phyloP scores from a whole-genome alignment of 176 grass and related monocot species.

The Alloteropsis semialata region DNA sequence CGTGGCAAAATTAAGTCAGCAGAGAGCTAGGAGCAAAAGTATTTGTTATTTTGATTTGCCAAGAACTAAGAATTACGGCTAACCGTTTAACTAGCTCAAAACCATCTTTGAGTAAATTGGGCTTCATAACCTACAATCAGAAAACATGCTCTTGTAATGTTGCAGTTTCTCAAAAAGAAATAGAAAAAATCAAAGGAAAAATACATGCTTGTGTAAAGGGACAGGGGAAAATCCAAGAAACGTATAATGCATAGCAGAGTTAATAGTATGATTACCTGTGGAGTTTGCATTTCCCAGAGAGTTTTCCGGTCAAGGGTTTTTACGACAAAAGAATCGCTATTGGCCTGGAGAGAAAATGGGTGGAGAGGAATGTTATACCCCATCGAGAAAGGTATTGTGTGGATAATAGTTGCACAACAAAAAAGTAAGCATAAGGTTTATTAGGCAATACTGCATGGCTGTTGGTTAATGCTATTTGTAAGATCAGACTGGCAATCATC shows the following conservation, averaged over 20 bases:
- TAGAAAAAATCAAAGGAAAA: too few species aligned
- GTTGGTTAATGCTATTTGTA: slow-evolving; percentile 10
- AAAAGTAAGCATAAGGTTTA: background rate
- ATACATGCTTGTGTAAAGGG: too few species aligned
- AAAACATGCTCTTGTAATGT: background rate
- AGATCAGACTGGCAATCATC: background rate
- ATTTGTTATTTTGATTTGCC: background rate
- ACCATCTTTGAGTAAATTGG: slow-evolving; percentile 69
- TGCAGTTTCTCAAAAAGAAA: background rate
- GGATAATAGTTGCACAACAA: background rate
- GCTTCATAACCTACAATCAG: slow-evolving; percentile 76
- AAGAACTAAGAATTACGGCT: slow-evolving; percentile 1
- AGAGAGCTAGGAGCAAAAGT: background rate
- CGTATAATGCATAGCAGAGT: background rate
- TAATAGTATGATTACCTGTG: slow-evolving; percentile 63
- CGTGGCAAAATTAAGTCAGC: background rate
- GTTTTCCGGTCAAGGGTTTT: slow-evolving; percentile 96
- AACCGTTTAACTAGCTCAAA: slow-evolving; percentile 95
- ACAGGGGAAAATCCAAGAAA: background rate
- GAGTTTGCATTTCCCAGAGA: slow-evolving; percentile 99
- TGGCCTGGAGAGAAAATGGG: slow-evolving; percentile 45
- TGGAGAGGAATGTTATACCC: slow-evolving; percentile 11
- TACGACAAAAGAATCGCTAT: slow-evolving; percentile 73
- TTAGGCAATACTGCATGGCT: background rate
- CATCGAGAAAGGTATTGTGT: background rate